Conservation (phyloP, 441 rosid genomes). For the Pelargonium citronellum region DNA sequence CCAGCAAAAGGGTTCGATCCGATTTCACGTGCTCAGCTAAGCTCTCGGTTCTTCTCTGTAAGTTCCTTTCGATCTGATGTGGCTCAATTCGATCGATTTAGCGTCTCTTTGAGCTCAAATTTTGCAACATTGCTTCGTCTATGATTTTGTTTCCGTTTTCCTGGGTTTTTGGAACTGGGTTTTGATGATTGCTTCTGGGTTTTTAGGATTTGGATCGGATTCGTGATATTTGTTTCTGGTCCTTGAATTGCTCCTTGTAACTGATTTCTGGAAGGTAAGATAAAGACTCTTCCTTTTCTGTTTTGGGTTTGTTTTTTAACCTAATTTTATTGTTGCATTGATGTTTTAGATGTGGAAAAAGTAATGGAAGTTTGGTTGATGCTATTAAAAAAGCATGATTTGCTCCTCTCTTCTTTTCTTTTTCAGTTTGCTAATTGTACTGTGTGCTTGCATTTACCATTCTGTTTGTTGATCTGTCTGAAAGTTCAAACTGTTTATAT, state of each 20-base stretch:
- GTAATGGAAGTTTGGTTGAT: background rate
- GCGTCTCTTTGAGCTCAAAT: background rate
- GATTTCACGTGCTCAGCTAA: slow-evolving; percentile 10
- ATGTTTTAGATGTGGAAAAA: background rate
- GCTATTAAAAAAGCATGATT: background rate
- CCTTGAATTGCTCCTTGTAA: slow-evolving; percentile 19
- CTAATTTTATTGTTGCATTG: slow-evolving; percentile 9
- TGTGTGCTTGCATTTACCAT: slow-evolving; percentile 9
- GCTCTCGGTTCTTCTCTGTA: slow-evolving; percentile 7
- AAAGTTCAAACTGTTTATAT: background rate
- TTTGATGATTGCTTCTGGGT: slow-evolving; percentile 7
- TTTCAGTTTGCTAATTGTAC: background rate
- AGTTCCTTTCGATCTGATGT: slow-evolving; percentile 20
- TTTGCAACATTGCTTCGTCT: background rate
- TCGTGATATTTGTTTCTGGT: slow-evolving; percentile 10
- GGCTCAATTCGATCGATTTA: slow-evolving; percentile 1
- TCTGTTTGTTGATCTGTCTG: background rate
- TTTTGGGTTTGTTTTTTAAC: background rate
- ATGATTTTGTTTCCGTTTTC: background rate
- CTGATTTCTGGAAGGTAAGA: slow-evolving; percentile 23
- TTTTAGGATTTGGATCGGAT: slow-evolving; percentile 20
- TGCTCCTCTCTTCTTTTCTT: slow-evolving; percentile 12
- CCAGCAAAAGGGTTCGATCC: slow-evolving; percentile 14
- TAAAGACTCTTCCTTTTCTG: slow-evolving; percentile 1
- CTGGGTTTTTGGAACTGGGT: slow-evolving; percentile 15